Evolutionary conservation across 176 grass and related monocot genomes (phyloP).

Genomic region (Raddia guianensis): DNA sequence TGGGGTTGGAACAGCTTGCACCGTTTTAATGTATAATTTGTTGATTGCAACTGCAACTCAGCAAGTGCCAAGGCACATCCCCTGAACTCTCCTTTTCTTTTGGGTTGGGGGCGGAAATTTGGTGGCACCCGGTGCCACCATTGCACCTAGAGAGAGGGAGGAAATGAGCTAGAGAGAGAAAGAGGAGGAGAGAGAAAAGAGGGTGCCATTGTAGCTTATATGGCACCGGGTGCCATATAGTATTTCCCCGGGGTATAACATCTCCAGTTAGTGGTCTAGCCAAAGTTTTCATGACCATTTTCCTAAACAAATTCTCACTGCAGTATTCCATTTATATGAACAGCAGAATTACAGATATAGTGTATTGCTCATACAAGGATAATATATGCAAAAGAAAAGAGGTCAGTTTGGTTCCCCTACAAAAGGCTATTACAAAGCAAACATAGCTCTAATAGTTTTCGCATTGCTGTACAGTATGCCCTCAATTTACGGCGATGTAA

Average conservation of each 20-base stretch:
- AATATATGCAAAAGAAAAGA: neutral
- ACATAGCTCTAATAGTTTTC: neutral
- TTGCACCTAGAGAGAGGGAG: too few relatives aligned
- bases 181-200: too few relatives aligned
- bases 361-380: neutral
- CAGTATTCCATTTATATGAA: constrained; percentile 4
- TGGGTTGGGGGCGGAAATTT: too few relatives aligned
- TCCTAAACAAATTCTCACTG: neutral
- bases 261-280: neutral
- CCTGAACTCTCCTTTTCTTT: too few relatives aligned
- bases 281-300: neutral
- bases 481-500: neutral
- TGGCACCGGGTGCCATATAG: too few relatives aligned
- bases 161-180: too few relatives aligned
- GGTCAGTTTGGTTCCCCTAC: constrained; percentile 9
- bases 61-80: too few relatives aligned
- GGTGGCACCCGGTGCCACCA: too few relatives aligned
- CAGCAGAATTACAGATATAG: constrained; percentile 15
- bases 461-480: constrained; percentile 12
- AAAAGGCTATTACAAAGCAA: constrained; percentile 5
- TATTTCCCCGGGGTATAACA: too few relatives aligned
- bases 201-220: too few relatives aligned
- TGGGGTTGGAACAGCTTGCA: neutral
- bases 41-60: neutral
- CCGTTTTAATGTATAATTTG: neutral